Conservation (phyloP, 1,139 yeast genomes). For the Pneumocystis wakefieldiae region DNA sequence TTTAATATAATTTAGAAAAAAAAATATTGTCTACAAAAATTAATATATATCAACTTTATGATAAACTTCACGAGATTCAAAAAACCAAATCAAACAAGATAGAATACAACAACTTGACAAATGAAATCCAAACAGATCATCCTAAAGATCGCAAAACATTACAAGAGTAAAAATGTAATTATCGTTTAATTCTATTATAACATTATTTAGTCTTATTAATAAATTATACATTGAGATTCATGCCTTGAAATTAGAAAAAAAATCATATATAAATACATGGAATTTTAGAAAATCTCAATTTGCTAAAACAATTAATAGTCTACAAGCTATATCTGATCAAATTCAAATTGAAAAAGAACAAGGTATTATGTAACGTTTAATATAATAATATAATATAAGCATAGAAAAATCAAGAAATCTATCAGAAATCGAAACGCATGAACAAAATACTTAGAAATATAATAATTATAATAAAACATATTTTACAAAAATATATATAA, state of each 20-base stretch:
- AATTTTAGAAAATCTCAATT: conserved; percentile 18
- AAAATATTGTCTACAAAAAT: not conserved
- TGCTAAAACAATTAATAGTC: conserved; percentile 16
- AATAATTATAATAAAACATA: not conserved
- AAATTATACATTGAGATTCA: conserved; percentile 19
- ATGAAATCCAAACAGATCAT: conserved; percentile 18
- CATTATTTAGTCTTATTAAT: conserved; percentile 10
- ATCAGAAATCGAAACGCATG: conserved; percentile 10
- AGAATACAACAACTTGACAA: conserved; percentile 20
- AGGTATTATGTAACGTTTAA: conserved; percentile 3
- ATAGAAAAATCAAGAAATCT: conserved; percentile 11
- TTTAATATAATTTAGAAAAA: not conserved
- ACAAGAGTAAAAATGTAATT: conserved; percentile 6
- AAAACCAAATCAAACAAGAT: conserved; percentile 18
- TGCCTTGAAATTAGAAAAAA: conserved; percentile 19
- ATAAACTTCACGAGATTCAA: conserved; percentile 17
- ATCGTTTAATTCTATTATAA: not conserved
- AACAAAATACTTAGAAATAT: conserved; percentile 4
- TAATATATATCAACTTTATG: not conserved
- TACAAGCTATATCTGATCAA: conserved; percentile 17
- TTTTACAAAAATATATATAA: conserved; percentile 8
- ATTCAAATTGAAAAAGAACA: conserved; percentile 15
- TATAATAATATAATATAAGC: conserved; percentile 2
- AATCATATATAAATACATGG: conserved; percentile 18
- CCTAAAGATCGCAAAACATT: conserved; percentile 20